Evolutionary conservation across 2,329 filamentous ascomycete species (phyloP).

Genomic region (Fusarium ambrosium): DNA sequence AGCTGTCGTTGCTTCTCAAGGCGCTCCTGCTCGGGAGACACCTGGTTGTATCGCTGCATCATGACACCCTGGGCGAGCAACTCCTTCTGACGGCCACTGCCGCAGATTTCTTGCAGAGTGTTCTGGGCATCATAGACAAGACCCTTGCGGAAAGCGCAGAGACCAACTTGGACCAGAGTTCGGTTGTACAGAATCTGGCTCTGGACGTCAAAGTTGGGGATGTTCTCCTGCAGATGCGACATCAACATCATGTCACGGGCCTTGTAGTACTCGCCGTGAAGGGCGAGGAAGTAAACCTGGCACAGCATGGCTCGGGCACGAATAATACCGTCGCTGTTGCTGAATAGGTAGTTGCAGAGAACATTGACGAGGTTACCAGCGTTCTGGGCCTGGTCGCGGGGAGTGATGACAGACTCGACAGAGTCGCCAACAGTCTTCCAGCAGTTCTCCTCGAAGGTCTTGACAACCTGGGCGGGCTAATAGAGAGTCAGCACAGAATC

Average conservation of each 20-base stretch:
- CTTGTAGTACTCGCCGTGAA: slow-evolving; percentile 98
- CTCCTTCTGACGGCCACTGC: slow-evolving; percentile 97
- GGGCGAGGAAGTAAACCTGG: slow-evolving; percentile 97
- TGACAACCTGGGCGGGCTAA: slow-evolving; percentile 88
- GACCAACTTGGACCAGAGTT: slow-evolving; percentile 95
- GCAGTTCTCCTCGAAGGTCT: slow-evolving; percentile 92
- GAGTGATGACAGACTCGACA: slow-evolving; percentile 85
- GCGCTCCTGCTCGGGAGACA: slow-evolving; percentile 97
- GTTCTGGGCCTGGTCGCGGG: slow-evolving; percentile 76
- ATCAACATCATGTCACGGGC: slow-evolving; percentile 99
- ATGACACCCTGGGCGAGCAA: slow-evolving; percentile 97
- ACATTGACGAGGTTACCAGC: slow-evolving; percentile 83
- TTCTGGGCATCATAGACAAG: slow-evolving; percentile 98
- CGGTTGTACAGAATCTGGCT: slow-evolving; percentile 99
- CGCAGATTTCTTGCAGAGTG: slow-evolving; percentile 97
- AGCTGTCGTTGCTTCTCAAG: slow-evolving; percentile 97
- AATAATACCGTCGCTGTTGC: slow-evolving; percentile 94
- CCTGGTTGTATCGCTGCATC: slow-evolving; percentile 96
- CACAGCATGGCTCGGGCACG: slow-evolving; percentile 97
- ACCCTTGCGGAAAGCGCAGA: slow-evolving; percentile 97
- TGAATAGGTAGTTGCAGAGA: slow-evolving; percentile 95
- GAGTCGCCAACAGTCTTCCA: slow-evolving; percentile 83
- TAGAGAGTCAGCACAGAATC: slow-evolving; percentile 17
- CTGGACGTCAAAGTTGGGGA: slow-evolving; percentile 94
- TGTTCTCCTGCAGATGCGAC: slow-evolving; percentile 98